Percentiles rank a stretch among this genome's conserved stretches.
phyloP scores from a whole-genome alignment of 2,329 filamentous ascomycete species.

The Verticillium nubilum region DNA sequence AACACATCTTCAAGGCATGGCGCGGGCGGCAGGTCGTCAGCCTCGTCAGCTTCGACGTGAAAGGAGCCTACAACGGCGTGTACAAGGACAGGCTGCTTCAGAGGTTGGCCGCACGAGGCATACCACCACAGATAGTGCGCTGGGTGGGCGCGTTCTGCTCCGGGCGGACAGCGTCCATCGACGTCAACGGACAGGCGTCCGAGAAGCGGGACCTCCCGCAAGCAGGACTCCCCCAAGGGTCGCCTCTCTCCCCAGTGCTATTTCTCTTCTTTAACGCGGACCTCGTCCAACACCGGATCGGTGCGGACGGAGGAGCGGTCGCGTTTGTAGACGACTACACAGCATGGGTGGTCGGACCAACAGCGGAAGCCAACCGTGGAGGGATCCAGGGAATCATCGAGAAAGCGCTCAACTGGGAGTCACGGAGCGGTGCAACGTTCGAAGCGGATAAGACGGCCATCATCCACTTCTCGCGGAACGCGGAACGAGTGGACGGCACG shows the following conservation, averaged over 20 bases:
- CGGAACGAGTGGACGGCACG: neutral
- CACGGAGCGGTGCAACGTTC: slow-evolving; percentile 17
- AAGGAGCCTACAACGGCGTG: slow-evolving; percentile 35
- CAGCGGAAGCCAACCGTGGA: slow-evolving; percentile 5
- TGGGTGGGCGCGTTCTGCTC: slow-evolving; percentile 20
- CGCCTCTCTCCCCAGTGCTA: slow-evolving; percentile 26
- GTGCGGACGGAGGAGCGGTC: slow-evolving; percentile 16
- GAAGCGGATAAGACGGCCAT: slow-evolving; percentile 17
- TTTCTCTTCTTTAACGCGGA: slow-evolving; percentile 25
- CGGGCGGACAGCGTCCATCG: slow-evolving; percentile 15
- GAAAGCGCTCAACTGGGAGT: slow-evolving; percentile 14
- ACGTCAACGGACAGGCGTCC: slow-evolving; percentile 14
- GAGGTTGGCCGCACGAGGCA: slow-evolving; percentile 14
- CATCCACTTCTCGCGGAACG: slow-evolving; percentile 6
- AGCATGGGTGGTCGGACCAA: neutral
- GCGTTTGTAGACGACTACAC: slow-evolving; percentile 8
- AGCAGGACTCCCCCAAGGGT: slow-evolving; percentile 22
- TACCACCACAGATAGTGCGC: slow-evolving; percentile 10
- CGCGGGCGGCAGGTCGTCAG: slow-evolving; percentile 19
- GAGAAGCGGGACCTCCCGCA: slow-evolving; percentile 11
- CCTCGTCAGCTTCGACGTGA: slow-evolving; percentile 31
- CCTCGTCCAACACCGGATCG: slow-evolving; percentile 20
- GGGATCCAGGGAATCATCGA: slow-evolving; percentile 16
- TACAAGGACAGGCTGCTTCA: slow-evolving; percentile 22
- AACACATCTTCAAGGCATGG: slow-evolving; percentile 1